phyloP scores from a whole-genome alignment of 176 grass and related monocot species.

The Typha latifolia region DNA sequence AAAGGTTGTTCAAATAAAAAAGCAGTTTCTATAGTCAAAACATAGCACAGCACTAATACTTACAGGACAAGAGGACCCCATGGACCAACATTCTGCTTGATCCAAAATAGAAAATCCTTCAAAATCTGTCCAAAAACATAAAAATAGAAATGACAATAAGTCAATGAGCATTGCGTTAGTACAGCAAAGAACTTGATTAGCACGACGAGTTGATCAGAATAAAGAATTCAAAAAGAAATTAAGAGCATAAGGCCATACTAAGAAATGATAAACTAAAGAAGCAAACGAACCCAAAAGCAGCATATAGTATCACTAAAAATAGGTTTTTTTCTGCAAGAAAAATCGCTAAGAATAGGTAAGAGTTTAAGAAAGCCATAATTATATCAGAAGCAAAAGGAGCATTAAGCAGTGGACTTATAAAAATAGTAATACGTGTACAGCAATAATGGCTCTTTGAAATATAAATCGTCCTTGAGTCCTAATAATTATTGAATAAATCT shows the following conservation, averaged over 20 bases:
- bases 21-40: not conserved
- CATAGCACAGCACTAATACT: constrained; percentile 17
- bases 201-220: not conserved
- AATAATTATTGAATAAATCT: too few relatives aligned
- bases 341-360: too few relatives aligned
- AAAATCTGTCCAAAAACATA: constrained; percentile 51
- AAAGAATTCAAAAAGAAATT: not conserved
- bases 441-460: too few relatives aligned
- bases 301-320: too few relatives aligned
- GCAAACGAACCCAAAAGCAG: too few relatives aligned
- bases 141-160: constrained; percentile 1
- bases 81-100: constrained; percentile 89
- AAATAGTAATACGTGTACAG: not conserved
- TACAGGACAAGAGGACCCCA: constrained; percentile 99
- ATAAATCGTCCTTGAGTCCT: too few relatives aligned
- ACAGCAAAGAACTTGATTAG: not conserved
- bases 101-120: constrained; percentile 89
- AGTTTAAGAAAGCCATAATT: too few relatives aligned
- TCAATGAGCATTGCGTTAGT: constrained; percentile 9
- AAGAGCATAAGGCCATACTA: too few relatives aligned
- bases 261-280: too few relatives aligned
- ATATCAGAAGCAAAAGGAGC: not conserved
- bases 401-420: not conserved
- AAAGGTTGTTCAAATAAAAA: constrained; percentile 4
- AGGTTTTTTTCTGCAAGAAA: too few relatives aligned